Conservation (phyloP, 2,329 filamentous ascomycete genomes). For the Penicillium sumatraense region DNA sequence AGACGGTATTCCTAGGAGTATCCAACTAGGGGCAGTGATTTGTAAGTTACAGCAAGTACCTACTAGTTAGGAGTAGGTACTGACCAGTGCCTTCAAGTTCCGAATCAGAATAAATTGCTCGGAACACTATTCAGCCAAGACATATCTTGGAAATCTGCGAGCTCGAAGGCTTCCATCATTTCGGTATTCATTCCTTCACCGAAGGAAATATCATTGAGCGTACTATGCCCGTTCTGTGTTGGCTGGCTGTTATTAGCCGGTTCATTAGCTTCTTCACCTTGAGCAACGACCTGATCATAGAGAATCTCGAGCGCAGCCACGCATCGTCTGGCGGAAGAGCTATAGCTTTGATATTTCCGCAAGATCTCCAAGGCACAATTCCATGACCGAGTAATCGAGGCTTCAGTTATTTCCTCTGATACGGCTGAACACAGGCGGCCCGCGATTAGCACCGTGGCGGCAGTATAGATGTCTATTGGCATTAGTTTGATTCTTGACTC, state of each 20-base stretch:
- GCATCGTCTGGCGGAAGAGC: constrained; percentile 36
- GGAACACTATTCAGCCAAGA: constrained; percentile 41
- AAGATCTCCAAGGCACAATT: constrained; percentile 35
- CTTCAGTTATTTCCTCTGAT: constrained; percentile 30
- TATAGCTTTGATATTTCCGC: constrained; percentile 36
- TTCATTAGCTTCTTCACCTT: constrained; percentile 13
- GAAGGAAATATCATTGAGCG: constrained; percentile 29
- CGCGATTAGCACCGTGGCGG: constrained; percentile 41
- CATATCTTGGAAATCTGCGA: constrained; percentile 40
- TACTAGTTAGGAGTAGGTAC: no score
- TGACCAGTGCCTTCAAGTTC: not conserved
- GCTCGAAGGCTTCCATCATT: constrained; percentile 31
- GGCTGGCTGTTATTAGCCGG: constrained; percentile 2
- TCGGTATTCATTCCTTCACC: constrained; percentile 32
- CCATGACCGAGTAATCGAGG: constrained; percentile 32
- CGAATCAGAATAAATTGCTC: constrained; percentile 31
- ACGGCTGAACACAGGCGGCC: constrained; percentile 35
- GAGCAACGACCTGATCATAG: constrained; percentile 33
- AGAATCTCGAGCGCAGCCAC: constrained; percentile 38
- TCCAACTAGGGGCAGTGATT: no score
- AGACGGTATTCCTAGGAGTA: no score
- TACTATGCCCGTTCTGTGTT: not conserved
- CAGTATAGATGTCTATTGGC: constrained; percentile 43
- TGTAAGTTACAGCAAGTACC: no score
- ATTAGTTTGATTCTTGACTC: no score